phyloP scores from a whole-genome alignment of 352 stramenopile species.

The Aphanomyces euteiches region DNA sequence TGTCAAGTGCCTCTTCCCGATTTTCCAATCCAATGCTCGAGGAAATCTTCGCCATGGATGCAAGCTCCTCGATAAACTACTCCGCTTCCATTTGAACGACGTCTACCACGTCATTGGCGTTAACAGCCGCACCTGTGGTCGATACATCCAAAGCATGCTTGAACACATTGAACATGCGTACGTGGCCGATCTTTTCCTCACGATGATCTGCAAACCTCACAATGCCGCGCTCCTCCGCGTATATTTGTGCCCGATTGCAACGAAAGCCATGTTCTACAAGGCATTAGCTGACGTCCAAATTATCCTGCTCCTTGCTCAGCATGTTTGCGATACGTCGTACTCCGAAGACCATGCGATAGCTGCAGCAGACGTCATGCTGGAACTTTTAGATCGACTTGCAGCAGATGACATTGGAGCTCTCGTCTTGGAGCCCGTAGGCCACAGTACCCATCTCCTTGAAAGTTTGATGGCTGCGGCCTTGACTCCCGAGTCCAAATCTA shows the following conservation, averaged over 20 bases:
- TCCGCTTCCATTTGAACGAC: conserved; percentile 83
- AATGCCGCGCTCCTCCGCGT: conserved; percentile 63
- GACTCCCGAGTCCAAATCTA: conserved; percentile 32
- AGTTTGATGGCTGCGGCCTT: conserved; percentile 61
- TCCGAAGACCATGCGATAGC: conserved; percentile 68
- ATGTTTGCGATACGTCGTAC: conserved; percentile 65
- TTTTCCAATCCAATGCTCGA: conserved; percentile 60
- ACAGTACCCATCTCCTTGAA: conserved; percentile 80
- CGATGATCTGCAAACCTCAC: conserved; percentile 82
- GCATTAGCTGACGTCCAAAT: conserved; percentile 85
- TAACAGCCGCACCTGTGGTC: conserved; percentile 52
- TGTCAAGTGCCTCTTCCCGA: conserved; percentile 72
- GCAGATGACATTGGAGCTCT: conserved; percentile 87
- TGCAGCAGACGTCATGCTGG: conserved; percentile 84
- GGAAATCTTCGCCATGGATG: conserved; percentile 86
- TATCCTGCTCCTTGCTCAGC: conserved; percentile 74
- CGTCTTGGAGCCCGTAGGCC: conserved; percentile 77
- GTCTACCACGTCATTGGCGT: conserved; percentile 81
- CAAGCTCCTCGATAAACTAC: conserved; percentile 80
- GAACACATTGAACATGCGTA: conserved; percentile 71
- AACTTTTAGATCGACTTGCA: conserved; percentile 81
- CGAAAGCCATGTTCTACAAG: conserved; percentile 87
- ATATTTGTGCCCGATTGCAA: conserved; percentile 61
- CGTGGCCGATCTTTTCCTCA: conserved; percentile 83
- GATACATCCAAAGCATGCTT: conserved; percentile 85